These are phyloP conservation scores for Symbiodinium pilosum DNA, from an alignment of 73 alveolate genomes.

Conservation along the genomic window DNA sequence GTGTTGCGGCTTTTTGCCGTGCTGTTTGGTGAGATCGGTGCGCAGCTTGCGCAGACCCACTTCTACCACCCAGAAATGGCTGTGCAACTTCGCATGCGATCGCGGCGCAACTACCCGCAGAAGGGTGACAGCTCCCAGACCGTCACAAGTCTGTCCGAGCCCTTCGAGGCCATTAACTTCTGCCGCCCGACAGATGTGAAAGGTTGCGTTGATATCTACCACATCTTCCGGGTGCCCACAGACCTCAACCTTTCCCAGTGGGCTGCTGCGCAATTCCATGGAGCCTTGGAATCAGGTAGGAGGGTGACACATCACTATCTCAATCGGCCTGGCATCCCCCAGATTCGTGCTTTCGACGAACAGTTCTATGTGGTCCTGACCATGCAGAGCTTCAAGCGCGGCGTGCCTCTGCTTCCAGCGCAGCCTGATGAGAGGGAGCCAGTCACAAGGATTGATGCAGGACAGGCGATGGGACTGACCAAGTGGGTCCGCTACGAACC, in stretches of 20 bases:
- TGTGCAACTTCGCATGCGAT: background rate
- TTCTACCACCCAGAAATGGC: background rate
- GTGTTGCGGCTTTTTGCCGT: background rate
- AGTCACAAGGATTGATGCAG: background rate
- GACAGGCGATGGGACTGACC: background rate
- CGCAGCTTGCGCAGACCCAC: background rate
- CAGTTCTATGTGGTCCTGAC: background rate
- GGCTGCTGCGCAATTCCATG: background rate
- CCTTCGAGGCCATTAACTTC: conserved; percentile 3
- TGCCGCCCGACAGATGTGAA: background rate
- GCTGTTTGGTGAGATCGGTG: background rate
- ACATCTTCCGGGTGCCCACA: background rate
- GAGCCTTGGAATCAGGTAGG: background rate
- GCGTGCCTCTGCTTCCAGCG: background rate
- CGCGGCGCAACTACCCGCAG: background rate
- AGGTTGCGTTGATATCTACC: background rate
- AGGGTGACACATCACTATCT: background rate
- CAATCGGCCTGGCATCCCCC: background rate
- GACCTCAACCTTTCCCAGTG: background rate
- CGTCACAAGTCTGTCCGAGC: background rate
- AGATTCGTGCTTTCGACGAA: background rate
- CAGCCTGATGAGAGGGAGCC: background rate
- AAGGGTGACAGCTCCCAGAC: background rate
- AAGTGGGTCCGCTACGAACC: conserved; percentile 5
- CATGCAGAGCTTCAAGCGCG: background rate